Conservation (phyloP, 2,329 filamentous ascomycete genomes). For the Magnaporthiopsis incrustans region DNA sequence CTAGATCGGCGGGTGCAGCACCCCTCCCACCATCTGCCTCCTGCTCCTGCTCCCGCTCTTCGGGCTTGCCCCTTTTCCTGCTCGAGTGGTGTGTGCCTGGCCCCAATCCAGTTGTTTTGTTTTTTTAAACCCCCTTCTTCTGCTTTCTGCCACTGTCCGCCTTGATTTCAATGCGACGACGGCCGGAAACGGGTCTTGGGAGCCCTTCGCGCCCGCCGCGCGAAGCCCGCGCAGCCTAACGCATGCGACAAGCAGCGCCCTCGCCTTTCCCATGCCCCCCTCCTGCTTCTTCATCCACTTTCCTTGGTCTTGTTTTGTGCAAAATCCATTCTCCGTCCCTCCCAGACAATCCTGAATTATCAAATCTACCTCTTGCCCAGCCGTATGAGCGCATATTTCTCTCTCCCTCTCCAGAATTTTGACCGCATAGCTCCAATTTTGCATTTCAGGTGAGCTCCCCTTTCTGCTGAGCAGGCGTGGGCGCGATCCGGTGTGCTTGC, state of each 20-base stretch:
- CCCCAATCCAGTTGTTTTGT: background rate
- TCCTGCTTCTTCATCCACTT: background rate
- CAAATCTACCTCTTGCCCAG: conserved; percentile 1
- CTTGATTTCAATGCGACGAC: background rate
- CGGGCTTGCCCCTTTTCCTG: background rate
- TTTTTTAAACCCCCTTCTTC: background rate
- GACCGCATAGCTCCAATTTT: background rate
- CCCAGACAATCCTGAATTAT: background rate
- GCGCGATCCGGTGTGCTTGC: background rate
- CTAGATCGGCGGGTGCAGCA: background rate
- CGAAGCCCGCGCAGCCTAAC: background rate
- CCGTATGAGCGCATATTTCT: background rate
- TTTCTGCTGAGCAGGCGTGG: background rate
- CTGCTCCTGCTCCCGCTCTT: background rate
- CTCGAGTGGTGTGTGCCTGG: background rate
- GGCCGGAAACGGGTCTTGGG: background rate
- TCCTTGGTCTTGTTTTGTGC: background rate
- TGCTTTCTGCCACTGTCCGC: background rate
- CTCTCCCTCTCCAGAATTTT: background rate
- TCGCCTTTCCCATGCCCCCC: background rate
- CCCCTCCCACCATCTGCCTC: background rate
- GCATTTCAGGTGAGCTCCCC: background rate
- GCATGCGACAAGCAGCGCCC: background rate
- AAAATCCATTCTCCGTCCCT: background rate
- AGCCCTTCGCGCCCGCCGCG: background rate